Percentiles rank a stretch among this genome's conserved stretches.
Conservation (phyloP, 495 filamentous ascomycete species). For the Tuber brumale region DNA sequence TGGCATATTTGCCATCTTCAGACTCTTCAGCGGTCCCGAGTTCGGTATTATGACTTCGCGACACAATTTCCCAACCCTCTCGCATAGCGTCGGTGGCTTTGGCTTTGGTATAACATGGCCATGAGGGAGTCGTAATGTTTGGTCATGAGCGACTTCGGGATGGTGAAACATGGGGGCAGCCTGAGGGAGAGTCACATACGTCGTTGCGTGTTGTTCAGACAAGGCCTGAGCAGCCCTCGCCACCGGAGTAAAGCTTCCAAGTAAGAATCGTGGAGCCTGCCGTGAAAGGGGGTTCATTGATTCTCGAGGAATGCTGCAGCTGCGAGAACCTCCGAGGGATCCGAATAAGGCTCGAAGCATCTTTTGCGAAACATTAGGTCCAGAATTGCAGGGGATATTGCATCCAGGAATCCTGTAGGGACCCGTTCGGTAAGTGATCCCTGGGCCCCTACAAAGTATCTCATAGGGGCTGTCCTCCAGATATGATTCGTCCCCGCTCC, state of each 20-base stretch:
- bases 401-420: neutral
- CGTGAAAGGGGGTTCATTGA: neutral
- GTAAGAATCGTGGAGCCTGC: neutral
- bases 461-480: neutral
- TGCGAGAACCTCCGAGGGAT: neutral
- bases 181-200: neutral
- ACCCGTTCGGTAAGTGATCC: neutral
- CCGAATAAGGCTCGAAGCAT: neutral
- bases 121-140: neutral
- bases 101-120: conserved; percentile 5
- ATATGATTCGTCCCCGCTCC: neutral
- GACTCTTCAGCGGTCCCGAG: conserved; percentile 9
- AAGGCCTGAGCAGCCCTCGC: neutral
- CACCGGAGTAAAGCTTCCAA: neutral
- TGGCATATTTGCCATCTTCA: neutral
- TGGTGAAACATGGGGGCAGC: neutral
- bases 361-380: neutral
- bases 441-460: neutral
- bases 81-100: neutral
- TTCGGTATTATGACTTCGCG: conserved; percentile 14
- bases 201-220: neutral
- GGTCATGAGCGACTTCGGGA: neutral
- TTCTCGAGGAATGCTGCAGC: neutral
- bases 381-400: neutral
- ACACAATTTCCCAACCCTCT: neutral